phyloP scores from a whole-genome alignment of 148 eudicot species.

The Oxyria digyna region DNA sequence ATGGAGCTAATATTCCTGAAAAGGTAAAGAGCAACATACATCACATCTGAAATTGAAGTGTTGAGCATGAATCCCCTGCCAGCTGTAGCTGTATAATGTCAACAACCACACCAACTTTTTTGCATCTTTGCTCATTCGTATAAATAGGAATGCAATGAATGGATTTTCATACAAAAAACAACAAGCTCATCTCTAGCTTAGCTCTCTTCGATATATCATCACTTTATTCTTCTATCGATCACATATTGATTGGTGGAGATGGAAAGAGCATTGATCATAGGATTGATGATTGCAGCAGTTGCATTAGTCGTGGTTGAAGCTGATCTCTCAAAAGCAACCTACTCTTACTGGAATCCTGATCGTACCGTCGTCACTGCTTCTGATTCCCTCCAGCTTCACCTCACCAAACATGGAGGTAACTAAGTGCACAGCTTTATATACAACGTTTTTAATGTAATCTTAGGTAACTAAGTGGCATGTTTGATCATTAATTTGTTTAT shows the following conservation, averaged over 20 bases:
- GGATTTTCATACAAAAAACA: neutral
- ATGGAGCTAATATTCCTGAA: neutral
- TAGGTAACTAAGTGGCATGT: no score
- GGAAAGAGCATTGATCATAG: neutral
- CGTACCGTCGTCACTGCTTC: slow-evolving; percentile 1
- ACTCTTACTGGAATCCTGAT: slow-evolving; percentile 17
- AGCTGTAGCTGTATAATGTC: neutral
- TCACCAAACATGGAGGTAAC: slow-evolving; percentile 8
- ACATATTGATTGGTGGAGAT: neutral
- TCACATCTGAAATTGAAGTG: neutral
- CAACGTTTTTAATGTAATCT: no score
- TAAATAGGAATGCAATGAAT: neutral
- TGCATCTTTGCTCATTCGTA: no score
- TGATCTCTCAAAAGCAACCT: neutral
- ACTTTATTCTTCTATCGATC: neutral
- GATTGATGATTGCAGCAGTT: neutral
- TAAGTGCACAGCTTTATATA: no score
- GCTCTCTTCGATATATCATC: neutral
- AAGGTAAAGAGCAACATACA: neutral
- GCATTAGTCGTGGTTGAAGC: slow-evolving; percentile 5
- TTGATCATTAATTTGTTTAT: no score
- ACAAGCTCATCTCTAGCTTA: neutral
- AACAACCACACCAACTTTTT: no score
- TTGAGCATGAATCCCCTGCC: neutral
- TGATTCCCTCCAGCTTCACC: slow-evolving; percentile 12